Evolutionary conservation across 495 filamentous ascomycete genomes (phyloP), one percentile per base, ranked within the genome.

Genomic region (Aspergillus nidulans): DNA sequence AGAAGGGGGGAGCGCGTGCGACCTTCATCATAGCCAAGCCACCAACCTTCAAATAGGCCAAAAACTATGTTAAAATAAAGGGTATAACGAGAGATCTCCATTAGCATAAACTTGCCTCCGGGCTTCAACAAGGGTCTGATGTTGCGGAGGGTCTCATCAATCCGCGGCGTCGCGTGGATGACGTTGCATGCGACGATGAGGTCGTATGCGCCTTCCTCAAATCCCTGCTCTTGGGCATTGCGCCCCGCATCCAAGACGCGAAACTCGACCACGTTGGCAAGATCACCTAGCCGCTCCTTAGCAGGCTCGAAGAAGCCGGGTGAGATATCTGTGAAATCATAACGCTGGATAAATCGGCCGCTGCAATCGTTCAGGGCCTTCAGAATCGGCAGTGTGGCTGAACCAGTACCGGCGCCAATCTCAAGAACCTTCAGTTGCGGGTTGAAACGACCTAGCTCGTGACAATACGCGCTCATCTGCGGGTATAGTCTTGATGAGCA

Each of bases 111-210:
- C 16, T 32, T 53, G 36, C 56, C 56, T 10, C 56, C 49, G 0
- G 56, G 56, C 12, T 48, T 53, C 15, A 58, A 45, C 20, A 58
- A 47, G 2, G 43, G 44, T 1, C 50, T 38, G 16, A 58, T 53
- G 43, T 53, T 49, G 24, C 36, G 15, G 9, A 58, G 43, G 2
- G 56, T 43, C 10, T 48, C 38, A 16, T 53, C 44, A 18, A 49
- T 49, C 8, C 44, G 44, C 5, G 44, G 44, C 5, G 56, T 53
- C 13, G 49, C 50, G 24, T 53, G 56, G 16, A 58, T 36, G 12
- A 49, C 56, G 10, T 58, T 52, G 38, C 41, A 49, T 6, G 56
- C 56, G 24, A 58, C 38, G 12, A 58, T 52, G 6, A 58, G 13
- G 21, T 58, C 56, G 42, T 58, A 58, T 15, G 34, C 41, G 13